Base-by-base conservation (phyloP, 2,329 filamentous ascomycete species). In the Alternaria sp. region DNA sequence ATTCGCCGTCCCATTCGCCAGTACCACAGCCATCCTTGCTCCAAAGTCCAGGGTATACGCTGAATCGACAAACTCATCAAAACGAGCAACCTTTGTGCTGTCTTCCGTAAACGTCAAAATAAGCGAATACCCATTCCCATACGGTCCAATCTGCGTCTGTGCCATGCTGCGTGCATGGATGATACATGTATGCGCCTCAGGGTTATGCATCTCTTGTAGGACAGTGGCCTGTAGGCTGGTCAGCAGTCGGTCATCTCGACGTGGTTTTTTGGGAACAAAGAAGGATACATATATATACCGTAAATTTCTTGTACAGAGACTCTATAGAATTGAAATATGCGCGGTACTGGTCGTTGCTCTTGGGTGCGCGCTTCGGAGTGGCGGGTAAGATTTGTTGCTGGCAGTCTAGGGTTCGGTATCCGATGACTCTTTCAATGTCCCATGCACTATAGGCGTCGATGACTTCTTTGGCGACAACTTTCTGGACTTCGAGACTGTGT, bases 21-120 rank as follows among this genome's bases (percentile, higher is more conserved):
- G 34, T 17, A 33, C 28, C 11, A 17, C 44, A 34, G 29, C 21
- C 44, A 46, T 10, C 29, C 29, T 46, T 29, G 5, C 31, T 29
- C 44, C 29, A 24, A 50, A 55, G 26, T 55, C 40, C 24, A 41
- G 23, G 7, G 53, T 49, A 37, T 55, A 50, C 31, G 53, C 53
- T 34, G 53, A 55, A 44, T 55, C 53, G 14, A 50, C 17, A 17
- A 17, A 17, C 17, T 17, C 17, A 17, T 17, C 17, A 17, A 17
- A 17, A 17, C 17, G 17, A 17, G 17, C 17, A 17, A 17, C 17
- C 17, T 17, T 17, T 17, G 17, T 17, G 17, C 17, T 17, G 17
- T 17, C 17, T 17, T 17, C 17, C 2, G 17, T 17, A 17, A 17
- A 17, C 17, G 17, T 17, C 17, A 17, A 17, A 17, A 17, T 17